phyloP scores from a whole-genome alignment of 257 asterid species.

The Cynanchum wilfordii region DNA sequence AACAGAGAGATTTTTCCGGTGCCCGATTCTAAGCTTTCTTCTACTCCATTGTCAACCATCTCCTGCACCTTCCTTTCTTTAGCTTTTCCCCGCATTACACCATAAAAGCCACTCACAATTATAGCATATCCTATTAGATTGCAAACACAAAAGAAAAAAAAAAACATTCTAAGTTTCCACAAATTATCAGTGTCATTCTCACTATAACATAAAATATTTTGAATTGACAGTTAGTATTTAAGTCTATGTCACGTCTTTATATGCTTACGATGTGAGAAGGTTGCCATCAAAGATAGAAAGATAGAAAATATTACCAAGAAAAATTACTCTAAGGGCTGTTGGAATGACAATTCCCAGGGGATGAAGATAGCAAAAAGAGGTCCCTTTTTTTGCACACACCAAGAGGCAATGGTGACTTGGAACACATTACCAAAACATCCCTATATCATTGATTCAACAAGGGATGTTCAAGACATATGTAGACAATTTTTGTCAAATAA shows the following conservation, averaged over 20 bases:
- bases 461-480: not conserved
- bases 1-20: conserved; percentile 37
- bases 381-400: conserved; percentile 62
- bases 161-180: no score
- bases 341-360: conserved; percentile 56
- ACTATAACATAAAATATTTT: no score
- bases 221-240: no score
- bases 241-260: no score
- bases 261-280: no score
- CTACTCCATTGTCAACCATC: not conserved
- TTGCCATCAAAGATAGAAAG: conserved; percentile 14
- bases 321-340: conserved; percentile 31
- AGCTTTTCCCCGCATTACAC: conserved; percentile 59
- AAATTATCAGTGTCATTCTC: no score
- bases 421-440: conserved; percentile 57
- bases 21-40: conserved; percentile 21
- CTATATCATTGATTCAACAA: conserved; percentile 21
- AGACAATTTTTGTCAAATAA: not conserved
- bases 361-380: conserved; percentile 60
- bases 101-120: conserved; percentile 49
- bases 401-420: conserved; percentile 44
- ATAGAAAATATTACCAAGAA: conserved; percentile 50
- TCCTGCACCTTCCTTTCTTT: conserved; percentile 32
- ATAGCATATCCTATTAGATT: conserved; percentile 54
- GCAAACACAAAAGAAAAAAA: conserved; percentile 1